Conservation (phyloP, 1,284 basidiomycete genomes). For the Marasmius tenuissimus region DNA sequence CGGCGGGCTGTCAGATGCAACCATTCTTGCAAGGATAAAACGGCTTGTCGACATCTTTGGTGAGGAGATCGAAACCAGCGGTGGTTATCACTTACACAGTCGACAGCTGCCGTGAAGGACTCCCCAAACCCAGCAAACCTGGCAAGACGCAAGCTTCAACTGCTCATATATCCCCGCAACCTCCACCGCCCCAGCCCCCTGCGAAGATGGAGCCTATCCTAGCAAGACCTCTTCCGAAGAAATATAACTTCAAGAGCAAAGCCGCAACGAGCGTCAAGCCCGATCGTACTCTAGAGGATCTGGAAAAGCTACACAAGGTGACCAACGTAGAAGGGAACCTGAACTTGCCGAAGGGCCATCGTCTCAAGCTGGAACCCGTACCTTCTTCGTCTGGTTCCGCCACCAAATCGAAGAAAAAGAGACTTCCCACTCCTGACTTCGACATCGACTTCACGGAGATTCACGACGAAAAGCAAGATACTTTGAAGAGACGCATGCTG, state of each 20-base stretch:
- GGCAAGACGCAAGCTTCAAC: constrained; percentile 35
- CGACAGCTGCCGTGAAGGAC: constrained; percentile 69
- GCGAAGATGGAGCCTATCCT: constrained; percentile 7
- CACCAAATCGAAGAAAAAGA: constrained; percentile 30
- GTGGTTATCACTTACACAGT: constrained; percentile 6
- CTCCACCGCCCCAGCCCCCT: neutral
- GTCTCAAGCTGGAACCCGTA: constrained; percentile 43
- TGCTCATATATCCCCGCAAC: constrained; percentile 10
- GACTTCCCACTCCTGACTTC: constrained; percentile 40
- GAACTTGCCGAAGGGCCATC: constrained; percentile 38
- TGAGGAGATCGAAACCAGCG: constrained; percentile 27
- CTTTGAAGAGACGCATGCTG: constrained; percentile 6
- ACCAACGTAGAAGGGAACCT: constrained; percentile 42
- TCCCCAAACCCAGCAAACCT: constrained; percentile 45
- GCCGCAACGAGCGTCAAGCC: constrained; percentile 19
- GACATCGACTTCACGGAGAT: constrained; percentile 53
- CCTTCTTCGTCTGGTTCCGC: constrained; percentile 13
- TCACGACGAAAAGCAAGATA: constrained; percentile 27
- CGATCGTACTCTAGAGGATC: constrained; percentile 36
- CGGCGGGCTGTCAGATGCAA: constrained; percentile 54
- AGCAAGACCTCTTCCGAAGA: no score
- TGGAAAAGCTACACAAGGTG: constrained; percentile 46
- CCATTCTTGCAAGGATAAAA: constrained; percentile 78
- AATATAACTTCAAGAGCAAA: constrained; percentile 4
- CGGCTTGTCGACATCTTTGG: constrained; percentile 74